These are phyloP conservation scores for Penicillium sp. DNA, from an alignment of 2,329 filamentous ascomycete genomes.

Conservation along the genomic window DNA sequence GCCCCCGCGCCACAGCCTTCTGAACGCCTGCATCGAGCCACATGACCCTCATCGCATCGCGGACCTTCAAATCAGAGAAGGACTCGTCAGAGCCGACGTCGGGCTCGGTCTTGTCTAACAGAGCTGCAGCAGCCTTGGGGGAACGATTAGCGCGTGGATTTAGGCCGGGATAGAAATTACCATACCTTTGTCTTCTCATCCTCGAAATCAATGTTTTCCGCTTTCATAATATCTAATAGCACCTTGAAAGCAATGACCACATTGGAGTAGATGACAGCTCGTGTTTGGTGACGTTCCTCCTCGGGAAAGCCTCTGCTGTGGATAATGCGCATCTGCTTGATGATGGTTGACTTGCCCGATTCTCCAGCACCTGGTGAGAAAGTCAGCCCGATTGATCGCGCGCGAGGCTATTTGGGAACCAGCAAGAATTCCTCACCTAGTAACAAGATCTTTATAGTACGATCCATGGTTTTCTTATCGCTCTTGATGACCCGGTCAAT, in stretches of 20 bases:
- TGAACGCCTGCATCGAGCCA: slow-evolving; percentile 86
- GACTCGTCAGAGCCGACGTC: slow-evolving; percentile 82
- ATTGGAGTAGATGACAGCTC: slow-evolving; percentile 94
- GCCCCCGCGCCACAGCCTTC: slow-evolving; percentile 85
- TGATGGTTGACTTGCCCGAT: slow-evolving; percentile 91
- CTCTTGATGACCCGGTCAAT: slow-evolving; percentile 83
- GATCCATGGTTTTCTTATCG: slow-evolving; percentile 83
- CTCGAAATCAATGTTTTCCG: slow-evolving; percentile 77
- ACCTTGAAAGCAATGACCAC: slow-evolving; percentile 89
- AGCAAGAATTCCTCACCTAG: slow-evolving; percentile 64
- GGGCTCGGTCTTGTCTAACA: slow-evolving; percentile 70
- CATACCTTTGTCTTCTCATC: slow-evolving; percentile 74
- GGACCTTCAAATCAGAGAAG: slow-evolving; percentile 66
- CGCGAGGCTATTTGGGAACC: not conserved
- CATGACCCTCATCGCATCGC: slow-evolving; percentile 73
- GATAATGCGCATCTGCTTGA: slow-evolving; percentile 99
- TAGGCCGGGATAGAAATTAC: slow-evolving; percentile 6
- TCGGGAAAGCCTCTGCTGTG: slow-evolving; percentile 90
- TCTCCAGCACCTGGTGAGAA: slow-evolving; percentile 78
- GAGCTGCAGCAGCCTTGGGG: slow-evolving; percentile 70
- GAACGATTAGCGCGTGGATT: slow-evolving; percentile 4
- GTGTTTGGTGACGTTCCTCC: slow-evolving; percentile 88
- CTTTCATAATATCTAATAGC: slow-evolving; percentile 86
- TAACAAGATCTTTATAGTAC: slow-evolving; percentile 90
- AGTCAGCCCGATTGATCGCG: slow-evolving; percentile 26